Percentiles rank a stretch among this genome's conserved stretches.
phyloP scores from a whole-genome alignment of 345 rosid species.

The Syzygium aqueum region DNA sequence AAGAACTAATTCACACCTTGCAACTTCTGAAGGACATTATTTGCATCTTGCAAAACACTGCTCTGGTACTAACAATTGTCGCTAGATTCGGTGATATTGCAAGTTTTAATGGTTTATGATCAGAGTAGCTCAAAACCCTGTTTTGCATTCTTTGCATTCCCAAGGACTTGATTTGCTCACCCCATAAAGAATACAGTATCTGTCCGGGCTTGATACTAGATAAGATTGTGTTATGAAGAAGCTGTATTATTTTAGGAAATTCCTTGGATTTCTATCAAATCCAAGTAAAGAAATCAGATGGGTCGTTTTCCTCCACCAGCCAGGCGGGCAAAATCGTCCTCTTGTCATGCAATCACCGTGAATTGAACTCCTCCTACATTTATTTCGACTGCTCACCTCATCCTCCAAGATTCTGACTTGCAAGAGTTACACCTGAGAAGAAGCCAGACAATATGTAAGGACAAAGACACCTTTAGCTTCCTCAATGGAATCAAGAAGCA shows the following conservation, averaged over 20 bases:
- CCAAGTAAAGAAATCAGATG: neutral
- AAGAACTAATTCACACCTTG: neutral
- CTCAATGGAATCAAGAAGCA: neutral
- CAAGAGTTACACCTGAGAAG: neutral
- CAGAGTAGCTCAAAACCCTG: neutral
- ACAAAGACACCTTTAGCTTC: neutral
- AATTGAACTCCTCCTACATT: neutral
- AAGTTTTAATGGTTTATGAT: neutral
- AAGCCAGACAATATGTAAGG: neutral
- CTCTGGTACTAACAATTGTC: neutral
- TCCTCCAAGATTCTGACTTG: neutral
- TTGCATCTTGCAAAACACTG: neutral
- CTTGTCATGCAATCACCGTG: neutral
- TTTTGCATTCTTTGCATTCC: neutral
- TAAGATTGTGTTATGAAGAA: neutral
- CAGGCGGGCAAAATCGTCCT: neutral
- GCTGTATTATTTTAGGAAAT: neutral
- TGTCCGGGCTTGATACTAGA: neutral
- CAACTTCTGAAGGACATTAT: neutral
- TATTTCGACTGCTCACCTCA: neutral
- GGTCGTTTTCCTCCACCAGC: neutral
- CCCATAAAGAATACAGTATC: neutral
- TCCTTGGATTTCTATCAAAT: neutral
- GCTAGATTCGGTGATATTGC: neutral
- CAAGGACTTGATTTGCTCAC: neutral